phyloP scores from a whole-genome alignment of 805 yeast species.

The Jamesozyma rosinii region DNA sequence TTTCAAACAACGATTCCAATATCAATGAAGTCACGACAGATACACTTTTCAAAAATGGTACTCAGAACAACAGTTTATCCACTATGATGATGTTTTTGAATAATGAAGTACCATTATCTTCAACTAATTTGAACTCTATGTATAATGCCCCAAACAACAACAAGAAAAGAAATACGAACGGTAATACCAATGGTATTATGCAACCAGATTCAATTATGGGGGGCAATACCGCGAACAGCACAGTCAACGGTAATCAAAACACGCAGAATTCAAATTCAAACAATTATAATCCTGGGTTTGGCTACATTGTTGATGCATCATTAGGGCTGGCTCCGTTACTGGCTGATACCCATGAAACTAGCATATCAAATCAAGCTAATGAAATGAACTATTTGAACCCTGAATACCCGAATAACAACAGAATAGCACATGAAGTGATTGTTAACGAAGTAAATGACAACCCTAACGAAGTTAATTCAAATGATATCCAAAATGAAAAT shows the following conservation, averaged over 20 bases:
- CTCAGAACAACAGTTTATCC: slow-evolving; percentile 3
- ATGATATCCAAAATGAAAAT: not conserved
- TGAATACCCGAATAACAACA: not conserved
- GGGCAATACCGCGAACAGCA: not conserved
- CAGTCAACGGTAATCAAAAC: not conserved
- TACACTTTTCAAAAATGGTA: not conserved
- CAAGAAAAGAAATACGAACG: not conserved
- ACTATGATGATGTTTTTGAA: slow-evolving; percentile 10
- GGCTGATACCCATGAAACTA: slow-evolving; percentile 16
- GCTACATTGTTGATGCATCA: slow-evolving; percentile 77
- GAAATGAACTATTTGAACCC: not conserved
- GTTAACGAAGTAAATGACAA: not conserved
- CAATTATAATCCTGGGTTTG: slow-evolving; percentile 29
- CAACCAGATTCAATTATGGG: not conserved
- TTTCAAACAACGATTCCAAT: not conserved
- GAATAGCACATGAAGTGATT: not conserved
- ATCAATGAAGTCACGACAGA: not conserved
- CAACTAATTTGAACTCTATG: slow-evolving; percentile 3
- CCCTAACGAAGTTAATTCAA: not conserved
- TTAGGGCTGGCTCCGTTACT: slow-evolving; percentile 64
- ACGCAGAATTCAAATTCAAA: not conserved
- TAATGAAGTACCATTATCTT: slow-evolving; percentile 8
- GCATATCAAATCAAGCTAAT: not conserved
- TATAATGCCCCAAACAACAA: not conserved
- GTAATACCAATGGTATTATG: not conserved